These are phyloP conservation scores for Plectosphaerella plurivora DNA, from an alignment of 2,329 filamentous ascomycete genomes.

Conservation along the genomic window DNA sequence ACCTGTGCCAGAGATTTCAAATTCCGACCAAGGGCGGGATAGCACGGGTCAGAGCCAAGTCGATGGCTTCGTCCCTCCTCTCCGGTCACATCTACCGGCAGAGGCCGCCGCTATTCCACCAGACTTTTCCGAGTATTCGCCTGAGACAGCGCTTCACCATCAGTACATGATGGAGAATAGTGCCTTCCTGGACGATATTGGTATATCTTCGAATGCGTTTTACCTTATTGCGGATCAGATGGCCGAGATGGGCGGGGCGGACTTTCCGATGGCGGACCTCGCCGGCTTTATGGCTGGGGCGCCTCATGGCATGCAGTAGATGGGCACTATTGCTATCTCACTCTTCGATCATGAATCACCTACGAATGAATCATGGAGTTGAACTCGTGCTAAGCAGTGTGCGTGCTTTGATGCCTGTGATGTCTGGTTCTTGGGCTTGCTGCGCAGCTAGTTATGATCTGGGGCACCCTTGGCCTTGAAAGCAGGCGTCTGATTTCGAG, in stretches of 20 bases:
- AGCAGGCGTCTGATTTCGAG: too few relatives aligned
- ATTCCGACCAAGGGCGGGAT: constrained; percentile 5
- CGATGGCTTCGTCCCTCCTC: not conserved
- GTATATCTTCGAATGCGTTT: constrained; percentile 33
- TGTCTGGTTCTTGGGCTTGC: too few relatives aligned
- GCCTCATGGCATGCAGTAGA: not conserved
- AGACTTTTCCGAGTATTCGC: not conserved
- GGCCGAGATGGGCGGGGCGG: not conserved
- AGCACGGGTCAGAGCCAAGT: not conserved
- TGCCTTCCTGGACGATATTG: constrained; percentile 29
- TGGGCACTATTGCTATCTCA: not conserved
- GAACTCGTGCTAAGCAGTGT: too few relatives aligned
- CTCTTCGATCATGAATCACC: too few relatives aligned
- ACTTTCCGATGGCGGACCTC: not conserved
- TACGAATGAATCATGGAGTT: too few relatives aligned
- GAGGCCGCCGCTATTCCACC: not conserved
- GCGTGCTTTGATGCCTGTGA: too few relatives aligned
- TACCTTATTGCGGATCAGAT: constrained; percentile 31
- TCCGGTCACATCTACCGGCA: not conserved
- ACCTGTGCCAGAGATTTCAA: not conserved
- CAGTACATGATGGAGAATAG: constrained; percentile 13
- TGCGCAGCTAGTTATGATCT: too few relatives aligned
- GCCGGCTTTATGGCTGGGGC: not conserved
- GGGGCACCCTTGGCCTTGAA: too few relatives aligned
- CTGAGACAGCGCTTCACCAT: constrained; percentile 6